phyloP scores from a whole-genome alignment of 352 stramenopile species.

The Phytophthora boehmeriae region DNA sequence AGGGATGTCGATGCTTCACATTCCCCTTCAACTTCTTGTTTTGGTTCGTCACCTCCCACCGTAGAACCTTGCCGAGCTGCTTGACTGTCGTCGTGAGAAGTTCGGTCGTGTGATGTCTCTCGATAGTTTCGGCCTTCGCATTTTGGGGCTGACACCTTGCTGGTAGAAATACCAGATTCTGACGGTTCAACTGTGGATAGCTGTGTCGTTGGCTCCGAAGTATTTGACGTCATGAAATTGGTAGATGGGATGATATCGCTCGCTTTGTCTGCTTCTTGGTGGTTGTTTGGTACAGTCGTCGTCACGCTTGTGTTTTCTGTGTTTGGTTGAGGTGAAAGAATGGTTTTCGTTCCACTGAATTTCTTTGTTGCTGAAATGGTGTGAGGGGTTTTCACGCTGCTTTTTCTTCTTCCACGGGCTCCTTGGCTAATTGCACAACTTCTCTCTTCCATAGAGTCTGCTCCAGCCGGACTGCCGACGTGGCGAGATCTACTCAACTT shows the following conservation, averaged over 20 bases:
- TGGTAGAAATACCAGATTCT: not conserved
- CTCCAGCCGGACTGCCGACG: not conserved
- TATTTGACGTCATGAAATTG: not conserved
- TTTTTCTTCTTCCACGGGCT: conserved; percentile 26
- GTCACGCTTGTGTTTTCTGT: not conserved
- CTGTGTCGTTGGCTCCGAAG: not conserved
- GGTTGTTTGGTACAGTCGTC: not conserved
- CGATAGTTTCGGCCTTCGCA: not conserved
- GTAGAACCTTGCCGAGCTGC: no score
- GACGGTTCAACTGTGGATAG: not conserved
- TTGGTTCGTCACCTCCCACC: no score
- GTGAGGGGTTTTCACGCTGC: conserved; percentile 23
- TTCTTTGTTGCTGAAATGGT: conserved; percentile 1
- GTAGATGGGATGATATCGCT: not conserved
- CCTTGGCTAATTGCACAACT: conserved; percentile 7
- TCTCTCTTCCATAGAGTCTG: conserved; percentile 1
- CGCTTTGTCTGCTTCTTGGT: not conserved
- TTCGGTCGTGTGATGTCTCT: no score
- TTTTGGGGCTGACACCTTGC: not conserved
- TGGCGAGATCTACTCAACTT: conserved; percentile 16
- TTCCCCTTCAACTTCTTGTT: no score
- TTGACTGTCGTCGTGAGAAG: no score
- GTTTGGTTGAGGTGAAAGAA: conserved; percentile 2
- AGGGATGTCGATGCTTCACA: no score
- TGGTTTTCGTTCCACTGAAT: conserved; percentile 1